Base-by-base conservation (phyloP, 306 rosid genomes). In the Pyrus pyrifolia region DNA sequence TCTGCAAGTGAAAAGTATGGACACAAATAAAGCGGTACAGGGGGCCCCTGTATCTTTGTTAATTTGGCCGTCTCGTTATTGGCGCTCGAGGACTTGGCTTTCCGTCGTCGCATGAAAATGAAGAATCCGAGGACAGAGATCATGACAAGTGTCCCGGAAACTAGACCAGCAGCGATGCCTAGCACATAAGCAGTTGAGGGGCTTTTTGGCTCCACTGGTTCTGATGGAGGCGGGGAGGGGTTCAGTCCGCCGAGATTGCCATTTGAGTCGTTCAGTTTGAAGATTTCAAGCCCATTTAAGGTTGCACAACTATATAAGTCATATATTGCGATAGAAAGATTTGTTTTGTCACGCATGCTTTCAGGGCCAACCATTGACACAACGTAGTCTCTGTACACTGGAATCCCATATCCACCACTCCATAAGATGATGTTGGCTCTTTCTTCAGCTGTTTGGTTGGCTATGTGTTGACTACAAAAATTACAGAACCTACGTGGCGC, bases 251-350 rank as follows among this genome's bases (percentile, higher is more conserved):
- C 83, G 4, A 81, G 83, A 72, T 55, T 81, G 15, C 19, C 17
- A 11, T 1, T n/a, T 4, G 19, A 1, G 0, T 75, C 42, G 45
- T 21, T 85, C 55, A 81, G 23, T 30, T 86, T 86, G 71, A 86
- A 86, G 69, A 86, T 65, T 67, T 86, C 86, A 11, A 78, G 10
- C 1, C 86, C 87, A 13, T 81, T 86, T 72, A 86, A 55, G 46
- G 83, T 72, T 4, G 78, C 82, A 78, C 78, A 4, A 5, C 2
- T 40, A 2, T 35, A 2, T 6, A 35, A 8, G 44, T 40, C 44
- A 35, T 35, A 6, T 35, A 35, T 8, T 35, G 40, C 40, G 40
- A 35, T 35, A 35, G 40, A 35, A 35, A 35, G 40, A 35, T 35
- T 35, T 40, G 3, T 3, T 6, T 40, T 40, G 63, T 52, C 40